Evolutionary conservation across 163 green algal genomes (phyloP), one percentile per base, ranked within the genome.

Genomic region (Scenedesmus sp.): DNA sequence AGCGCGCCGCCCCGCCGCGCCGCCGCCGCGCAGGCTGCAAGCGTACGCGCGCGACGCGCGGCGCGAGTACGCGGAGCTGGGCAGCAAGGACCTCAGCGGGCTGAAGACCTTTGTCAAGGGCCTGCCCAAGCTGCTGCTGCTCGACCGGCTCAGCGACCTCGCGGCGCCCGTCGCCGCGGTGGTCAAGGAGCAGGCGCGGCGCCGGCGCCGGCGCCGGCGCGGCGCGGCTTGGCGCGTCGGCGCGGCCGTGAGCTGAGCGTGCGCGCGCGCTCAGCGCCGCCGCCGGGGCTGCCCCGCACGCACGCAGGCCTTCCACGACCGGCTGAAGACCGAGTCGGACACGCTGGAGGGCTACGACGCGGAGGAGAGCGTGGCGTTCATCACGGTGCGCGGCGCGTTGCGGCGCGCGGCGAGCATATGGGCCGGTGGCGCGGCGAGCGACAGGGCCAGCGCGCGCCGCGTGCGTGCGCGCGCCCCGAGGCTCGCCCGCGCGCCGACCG

Each of bases 21-120:
- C n/a, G n/a, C n/a, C n/a, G n/a, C n/a, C n/a, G n/a, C n/a, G 3
- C 53, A 70, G 83, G 70, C 79, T 89, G 53, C 75, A 84, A 53
- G 58, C 81, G 74, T 88, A 89, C 77, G 86, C 81, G 34, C 77
- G 77, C n/a, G 86, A 91, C 26, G 87, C 87, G 2, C 58, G 80
- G 24, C 65, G 75, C 15, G 87, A 91, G 79, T 91, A 89, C 63
- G 47, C 44, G 22, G 82, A 87, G 70, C 73, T 91, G 26, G 70
- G 75, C 42, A 83, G 45, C 53, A 89, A 89, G 70, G 84, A 88
- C 80, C 50, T 97, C 24, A 71, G 77, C 22, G 86, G 92, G 72
- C 81, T 95, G 33, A 92, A 92, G 74, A 85, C 85, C 18, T 95
- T 95, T 81, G 85, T 89, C 36, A 87, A 89, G 73, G 87, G 84